Conservation (phyloP, 2,329 filamentous ascomycete species). For the Xylaria sp. region DNA sequence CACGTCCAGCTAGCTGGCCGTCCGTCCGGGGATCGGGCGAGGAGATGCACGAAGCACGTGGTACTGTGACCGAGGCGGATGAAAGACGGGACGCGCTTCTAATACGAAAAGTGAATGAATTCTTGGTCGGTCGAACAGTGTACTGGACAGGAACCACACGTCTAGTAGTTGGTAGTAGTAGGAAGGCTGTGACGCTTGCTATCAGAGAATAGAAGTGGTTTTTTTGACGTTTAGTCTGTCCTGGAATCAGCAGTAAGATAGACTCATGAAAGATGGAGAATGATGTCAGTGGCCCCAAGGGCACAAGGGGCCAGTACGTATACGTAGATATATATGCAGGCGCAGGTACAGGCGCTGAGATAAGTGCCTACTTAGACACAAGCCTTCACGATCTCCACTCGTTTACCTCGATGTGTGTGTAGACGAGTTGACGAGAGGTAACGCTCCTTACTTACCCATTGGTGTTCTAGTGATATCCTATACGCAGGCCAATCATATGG, state of each 20-base stretch:
- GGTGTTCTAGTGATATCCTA: neutral
- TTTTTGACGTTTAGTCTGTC: neutral
- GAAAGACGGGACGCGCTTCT: neutral
- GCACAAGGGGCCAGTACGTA: neutral
- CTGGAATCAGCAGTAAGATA: slow-evolving; percentile 5
- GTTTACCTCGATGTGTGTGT: slow-evolving; percentile 3
- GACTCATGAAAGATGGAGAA: slow-evolving; percentile 38
- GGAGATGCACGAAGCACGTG: neutral
- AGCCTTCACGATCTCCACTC: slow-evolving; percentile 33
- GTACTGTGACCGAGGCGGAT: neutral
- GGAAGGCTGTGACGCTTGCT: slow-evolving; percentile 1
- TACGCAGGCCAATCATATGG: neutral
- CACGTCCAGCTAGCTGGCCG: neutral
- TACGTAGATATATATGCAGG: neutral
- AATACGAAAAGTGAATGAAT: neutral
- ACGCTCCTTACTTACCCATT: slow-evolving; percentile 3
- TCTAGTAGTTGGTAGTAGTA: neutral
- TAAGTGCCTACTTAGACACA: too few relatives aligned
- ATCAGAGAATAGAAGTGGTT: neutral
- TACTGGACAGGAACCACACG: neutral
- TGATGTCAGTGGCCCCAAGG: slow-evolving; percentile 34
- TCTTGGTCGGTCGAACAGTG: slow-evolving; percentile 3
- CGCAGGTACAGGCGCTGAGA: neutral
- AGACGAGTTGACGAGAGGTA: neutral
- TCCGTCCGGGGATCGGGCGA: neutral